Base-by-base conservation (phyloP, 2,329 filamentous ascomycete species). In the Aspergillus hortae region DNA sequence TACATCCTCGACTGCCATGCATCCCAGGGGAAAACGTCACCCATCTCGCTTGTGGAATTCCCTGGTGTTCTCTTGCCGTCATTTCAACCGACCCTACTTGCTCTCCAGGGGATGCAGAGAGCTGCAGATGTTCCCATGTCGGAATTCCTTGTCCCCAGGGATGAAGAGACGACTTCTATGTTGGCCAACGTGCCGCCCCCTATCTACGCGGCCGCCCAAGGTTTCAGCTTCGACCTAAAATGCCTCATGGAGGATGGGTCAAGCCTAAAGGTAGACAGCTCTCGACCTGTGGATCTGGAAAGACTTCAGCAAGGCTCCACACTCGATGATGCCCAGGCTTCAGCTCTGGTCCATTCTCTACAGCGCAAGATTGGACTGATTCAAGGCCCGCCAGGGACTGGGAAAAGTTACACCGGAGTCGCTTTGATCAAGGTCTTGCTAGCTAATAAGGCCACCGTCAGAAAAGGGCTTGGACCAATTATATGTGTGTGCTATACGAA, bases 1-100 rank as follows among this genome's bases (percentile, higher is more conserved):
- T 57, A 55, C 44, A 56, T 62, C 32, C 54, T 64, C 10, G 55
- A 59, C 15, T 60, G 55, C 33, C 45, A 52, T 44, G 48, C 21
- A 19, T 23, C 35, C 6, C 33, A 27, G 7, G 44, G 44, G n/a
- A 40, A 25, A 6, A 23, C 44, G 7, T 38, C 43, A 1, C 47
- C 53, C 5, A 43, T 69, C 4, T 61, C 62, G 3, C 70, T 87
- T 1, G 74, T 87, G 1, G 84, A 87, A 56, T 86, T 87, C 51
- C 84, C 83, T 0, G 80, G 80, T 0, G 70, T 87, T 4, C 65
- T 87, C 2, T 68, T 85, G 2, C 76, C 79, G 0, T 76, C 83
- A 0, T 87, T 87, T 57, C 68, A 76, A 23, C 80, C 81, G 23
- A 84, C 80, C 0, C 70, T 87, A 0, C 65, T 73, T 41, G 79